Evolutionary conservation across 768 basidiomycete species (phyloP).

Genomic region (Paxillus rubicundulus): DNA sequence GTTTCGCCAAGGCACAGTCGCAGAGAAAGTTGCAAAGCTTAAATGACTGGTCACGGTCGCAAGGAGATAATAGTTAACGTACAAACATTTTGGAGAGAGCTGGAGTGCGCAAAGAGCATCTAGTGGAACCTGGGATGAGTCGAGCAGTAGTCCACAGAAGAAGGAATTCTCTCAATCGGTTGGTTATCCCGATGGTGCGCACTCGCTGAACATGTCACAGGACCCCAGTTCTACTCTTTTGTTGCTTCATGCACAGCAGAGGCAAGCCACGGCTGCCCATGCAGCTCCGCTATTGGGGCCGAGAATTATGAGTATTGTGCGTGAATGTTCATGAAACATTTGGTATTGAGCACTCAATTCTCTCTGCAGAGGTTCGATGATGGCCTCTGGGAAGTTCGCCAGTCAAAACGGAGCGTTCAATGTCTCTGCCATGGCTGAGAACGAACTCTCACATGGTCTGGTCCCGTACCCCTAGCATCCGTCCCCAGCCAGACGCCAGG

Average conservation of each 20-base stretch:
- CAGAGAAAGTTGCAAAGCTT: constrained; percentile 52
- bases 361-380: constrained; percentile 56
- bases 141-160: constrained; percentile 45
- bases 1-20: constrained; percentile 32
- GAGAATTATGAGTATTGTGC: constrained; percentile 36
- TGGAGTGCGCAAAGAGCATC: constrained; percentile 52
- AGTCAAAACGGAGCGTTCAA: constrained; percentile 37
- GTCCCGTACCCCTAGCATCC: no score
- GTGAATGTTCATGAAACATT: constrained; percentile 7
- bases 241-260: constrained; percentile 45
- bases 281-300: constrained; percentile 37
- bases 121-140: constrained; percentile 62
- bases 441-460: constrained; percentile 54
- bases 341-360: constrained; percentile 35
- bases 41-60: constrained; percentile 45
- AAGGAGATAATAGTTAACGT: constrained; percentile 47
- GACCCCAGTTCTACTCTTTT: constrained; percentile 41
- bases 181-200: constrained; percentile 19
- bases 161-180: constrained; percentile 52
- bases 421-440: constrained; percentile 43
- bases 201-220: constrained; percentile 29
- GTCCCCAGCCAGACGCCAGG: no score
- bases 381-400: constrained; percentile 37
- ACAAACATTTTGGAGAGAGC: constrained; percentile 44
- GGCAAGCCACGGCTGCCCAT: constrained; percentile 42